Evolutionary conservation across 495 filamentous ascomycete species (phyloP).

Genomic region (Sphaerosporella brunnea): DNA sequence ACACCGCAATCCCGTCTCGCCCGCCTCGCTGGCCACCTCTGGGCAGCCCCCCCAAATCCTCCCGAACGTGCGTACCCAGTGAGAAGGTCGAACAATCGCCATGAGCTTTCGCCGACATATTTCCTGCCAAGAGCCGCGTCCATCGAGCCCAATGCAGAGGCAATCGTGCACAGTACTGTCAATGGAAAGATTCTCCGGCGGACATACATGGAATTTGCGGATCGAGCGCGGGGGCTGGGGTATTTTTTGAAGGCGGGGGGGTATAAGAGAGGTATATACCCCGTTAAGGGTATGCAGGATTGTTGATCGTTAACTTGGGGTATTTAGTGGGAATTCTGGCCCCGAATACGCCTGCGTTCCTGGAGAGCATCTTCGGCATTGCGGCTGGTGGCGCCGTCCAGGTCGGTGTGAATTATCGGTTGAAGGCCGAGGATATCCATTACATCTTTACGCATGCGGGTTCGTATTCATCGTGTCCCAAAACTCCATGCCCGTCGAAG

Average conservation of each 20-base stretch:
- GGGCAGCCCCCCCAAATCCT: constrained; percentile 5
- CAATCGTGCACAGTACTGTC: constrained; percentile 74
- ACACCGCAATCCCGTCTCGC: constrained; percentile 39
- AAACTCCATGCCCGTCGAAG: not conserved
- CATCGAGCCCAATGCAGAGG: constrained; percentile 76
- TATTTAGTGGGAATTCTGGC: constrained; percentile 61
- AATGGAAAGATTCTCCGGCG: constrained; percentile 40
- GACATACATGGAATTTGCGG: constrained; percentile 62
- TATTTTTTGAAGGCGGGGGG: constrained; percentile 63
- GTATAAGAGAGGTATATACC: constrained; percentile 35
- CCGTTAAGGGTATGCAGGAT: too few species aligned
- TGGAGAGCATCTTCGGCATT: constrained; percentile 80
- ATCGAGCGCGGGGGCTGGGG: constrained; percentile 67
- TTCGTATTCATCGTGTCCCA: too few species aligned
- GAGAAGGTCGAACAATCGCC: constrained; percentile 36
- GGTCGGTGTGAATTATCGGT: constrained; percentile 73
- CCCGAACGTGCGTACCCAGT: not conserved
- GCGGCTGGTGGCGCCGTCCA: constrained; percentile 67
- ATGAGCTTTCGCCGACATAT: constrained; percentile 71
- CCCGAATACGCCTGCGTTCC: constrained; percentile 85
- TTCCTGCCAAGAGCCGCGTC: constrained; percentile 75
- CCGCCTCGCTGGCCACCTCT: constrained; percentile 17
- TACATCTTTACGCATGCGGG: constrained; percentile 66
- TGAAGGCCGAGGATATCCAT: constrained; percentile 70
- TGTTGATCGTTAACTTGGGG: too few species aligned